phyloP scores from a whole-genome alignment of 257 asterid species.

The Solanum piurae region DNA sequence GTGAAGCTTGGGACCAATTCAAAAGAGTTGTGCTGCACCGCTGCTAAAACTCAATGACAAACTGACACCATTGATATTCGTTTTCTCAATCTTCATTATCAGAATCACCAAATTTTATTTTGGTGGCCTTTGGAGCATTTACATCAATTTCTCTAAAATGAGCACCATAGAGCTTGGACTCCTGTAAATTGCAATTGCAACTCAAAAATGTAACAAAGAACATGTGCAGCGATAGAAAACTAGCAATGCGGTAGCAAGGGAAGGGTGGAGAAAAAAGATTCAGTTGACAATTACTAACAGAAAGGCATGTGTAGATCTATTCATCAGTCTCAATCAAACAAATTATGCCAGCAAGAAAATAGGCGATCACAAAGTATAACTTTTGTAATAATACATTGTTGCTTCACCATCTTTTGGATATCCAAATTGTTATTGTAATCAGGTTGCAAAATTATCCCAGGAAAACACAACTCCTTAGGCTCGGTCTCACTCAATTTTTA shows the following conservation, averaged over 20 bases:
- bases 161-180: conserved; percentile 90
- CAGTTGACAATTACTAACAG: neutral
- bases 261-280: neutral
- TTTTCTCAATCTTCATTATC: conserved; percentile 57
- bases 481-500: neutral
- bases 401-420: neutral
- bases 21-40: neutral
- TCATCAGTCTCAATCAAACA: neutral
- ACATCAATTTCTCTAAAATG: conserved; percentile 80
- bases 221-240: neutral
- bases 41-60: neutral
- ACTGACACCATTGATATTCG: neutral
- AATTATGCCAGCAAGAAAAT: neutral
- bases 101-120: conserved; percentile 56
- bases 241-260: neutral
- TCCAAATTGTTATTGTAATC: neutral
- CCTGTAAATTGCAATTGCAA: conserved; percentile 32
- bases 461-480: neutral
- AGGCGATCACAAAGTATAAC: neutral
- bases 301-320: neutral
- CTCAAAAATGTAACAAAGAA: neutral
- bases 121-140: conserved; percentile 91
- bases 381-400: neutral
- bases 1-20: neutral
- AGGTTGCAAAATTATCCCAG: neutral